Evolutionary conservation across 768 basidiomycete species (phyloP).

Genomic region (Kwoniella newhampshirensis): DNA sequence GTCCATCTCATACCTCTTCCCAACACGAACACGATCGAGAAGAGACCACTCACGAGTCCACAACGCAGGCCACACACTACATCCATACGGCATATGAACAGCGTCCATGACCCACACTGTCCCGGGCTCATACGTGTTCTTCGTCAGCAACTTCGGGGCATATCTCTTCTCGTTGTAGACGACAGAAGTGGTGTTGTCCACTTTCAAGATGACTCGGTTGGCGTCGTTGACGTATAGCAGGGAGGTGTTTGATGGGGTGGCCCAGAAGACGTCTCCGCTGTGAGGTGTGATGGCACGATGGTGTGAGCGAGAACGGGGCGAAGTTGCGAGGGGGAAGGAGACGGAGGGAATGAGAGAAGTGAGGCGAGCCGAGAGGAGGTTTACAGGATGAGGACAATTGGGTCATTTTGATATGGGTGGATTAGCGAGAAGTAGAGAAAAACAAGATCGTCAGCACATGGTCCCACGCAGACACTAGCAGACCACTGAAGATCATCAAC

Average conservation of each 20-base stretch:
- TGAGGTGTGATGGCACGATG: background rate
- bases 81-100: conserved; percentile 60
- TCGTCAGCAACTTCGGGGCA: conserved; percentile 48
- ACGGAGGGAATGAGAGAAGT: background rate
- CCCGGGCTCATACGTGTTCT: conserved; percentile 45
- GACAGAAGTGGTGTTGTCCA: conserved; percentile 46
- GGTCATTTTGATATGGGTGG: too few species aligned
- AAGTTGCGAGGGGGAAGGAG: background rate
- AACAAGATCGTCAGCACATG: too few species aligned
- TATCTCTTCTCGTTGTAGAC: conserved; percentile 52
- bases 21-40: background rate
- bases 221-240: conserved; percentile 31
- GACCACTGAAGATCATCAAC: conserved; percentile 1
- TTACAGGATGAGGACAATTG: background rate
- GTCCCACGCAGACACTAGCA: too few species aligned
- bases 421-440: too few species aligned
- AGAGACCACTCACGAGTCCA: conserved; percentile 32
- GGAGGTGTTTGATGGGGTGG: conserved; percentile 36
- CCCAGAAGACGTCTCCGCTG: conserved; percentile 50
- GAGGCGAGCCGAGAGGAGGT: too few species aligned
- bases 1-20: background rate
- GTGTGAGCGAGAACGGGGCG: background rate
- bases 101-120: conserved; percentile 51
- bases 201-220: conserved; percentile 40
- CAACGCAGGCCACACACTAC: conserved; percentile 56